Conservation (phyloP, 2,329 filamentous ascomycete species). For the Sporothrix phasma region DNA sequence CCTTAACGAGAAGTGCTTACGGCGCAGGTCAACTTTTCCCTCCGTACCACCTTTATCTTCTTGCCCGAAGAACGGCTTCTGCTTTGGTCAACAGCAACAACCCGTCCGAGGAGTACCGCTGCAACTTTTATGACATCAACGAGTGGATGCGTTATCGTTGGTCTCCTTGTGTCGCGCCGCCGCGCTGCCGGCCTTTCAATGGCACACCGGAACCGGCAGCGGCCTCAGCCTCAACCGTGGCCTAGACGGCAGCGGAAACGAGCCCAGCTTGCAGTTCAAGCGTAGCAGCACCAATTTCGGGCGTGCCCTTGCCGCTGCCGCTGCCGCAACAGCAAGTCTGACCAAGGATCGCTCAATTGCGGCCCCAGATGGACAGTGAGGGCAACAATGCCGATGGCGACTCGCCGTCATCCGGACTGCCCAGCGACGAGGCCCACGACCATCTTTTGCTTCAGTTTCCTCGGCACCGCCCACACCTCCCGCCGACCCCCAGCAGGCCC, state of each 20-base stretch:
- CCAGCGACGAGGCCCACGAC: neutral
- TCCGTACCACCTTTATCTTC: constrained; percentile 76
- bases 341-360: constrained; percentile 14
- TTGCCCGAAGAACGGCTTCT: constrained; percentile 78
- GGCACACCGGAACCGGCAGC: neutral
- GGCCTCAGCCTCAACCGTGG: neutral
- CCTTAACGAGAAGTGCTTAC: constrained; percentile 83
- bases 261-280: constrained; percentile 6
- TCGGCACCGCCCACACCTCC: constrained; percentile 18
- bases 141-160: constrained; percentile 71
- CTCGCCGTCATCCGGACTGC: neutral
- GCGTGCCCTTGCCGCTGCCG: constrained; percentile 35
- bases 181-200: constrained; percentile 46
- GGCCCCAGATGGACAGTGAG: constrained; percentile 16
- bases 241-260: neutral
- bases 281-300: constrained; percentile 28
- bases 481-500: constrained; percentile 42
- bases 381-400: neutral
- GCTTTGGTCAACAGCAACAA: constrained; percentile 69
- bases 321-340: constrained; percentile 22
- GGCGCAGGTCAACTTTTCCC: constrained; percentile 85
- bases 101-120: constrained; percentile 67
- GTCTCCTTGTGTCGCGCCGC: constrained; percentile 63
- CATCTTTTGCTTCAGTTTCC: neutral
- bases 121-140: constrained; percentile 74